phyloP scores from a whole-genome alignment of 2,329 filamentous ascomycete genomes.

The Plectosphaerella plurivora region DNA sequence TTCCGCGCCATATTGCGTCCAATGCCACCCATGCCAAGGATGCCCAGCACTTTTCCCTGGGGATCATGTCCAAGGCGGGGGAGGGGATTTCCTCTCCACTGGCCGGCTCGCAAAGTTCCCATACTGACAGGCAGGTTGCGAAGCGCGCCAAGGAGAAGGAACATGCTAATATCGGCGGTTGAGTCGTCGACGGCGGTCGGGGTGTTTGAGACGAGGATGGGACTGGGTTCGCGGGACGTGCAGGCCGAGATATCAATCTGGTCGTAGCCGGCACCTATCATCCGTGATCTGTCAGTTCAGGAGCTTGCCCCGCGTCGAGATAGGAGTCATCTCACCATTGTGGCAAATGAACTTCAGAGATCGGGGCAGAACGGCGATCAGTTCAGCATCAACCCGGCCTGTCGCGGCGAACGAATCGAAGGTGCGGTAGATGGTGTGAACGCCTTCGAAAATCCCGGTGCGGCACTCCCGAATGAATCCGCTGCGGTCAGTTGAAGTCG shows the following conservation, averaged over 20 bases:
- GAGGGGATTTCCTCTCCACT: constrained; percentile 59
- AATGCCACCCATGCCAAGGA: constrained; percentile 84
- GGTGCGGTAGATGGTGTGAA: constrained; percentile 65
- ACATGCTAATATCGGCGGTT: constrained; percentile 78
- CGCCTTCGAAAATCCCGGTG: constrained; percentile 61
- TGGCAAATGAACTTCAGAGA: constrained; percentile 55
- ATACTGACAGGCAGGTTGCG: constrained; percentile 68
- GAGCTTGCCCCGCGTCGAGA: background rate
- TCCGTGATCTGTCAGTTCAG: background rate
- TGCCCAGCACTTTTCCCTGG: constrained; percentile 72
- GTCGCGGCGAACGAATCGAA: constrained; percentile 62
- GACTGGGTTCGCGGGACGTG: constrained; percentile 43
- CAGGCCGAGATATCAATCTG: constrained; percentile 72
- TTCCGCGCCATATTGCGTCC: constrained; percentile 73
- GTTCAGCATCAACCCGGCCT: constrained; percentile 65
- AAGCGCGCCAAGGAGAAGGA: constrained; percentile 75
- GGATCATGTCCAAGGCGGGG: constrained; percentile 70
- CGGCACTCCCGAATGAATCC: constrained; percentile 67
- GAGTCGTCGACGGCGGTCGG: constrained; percentile 79
- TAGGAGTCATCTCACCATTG: constrained; percentile 38
- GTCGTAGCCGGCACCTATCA: constrained; percentile 75
- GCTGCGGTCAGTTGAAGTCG: constrained; percentile 55
- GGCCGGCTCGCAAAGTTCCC: constrained; percentile 57
- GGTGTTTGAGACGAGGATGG: constrained; percentile 72
- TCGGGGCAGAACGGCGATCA: constrained; percentile 55